A percentile compares a stretch with the other conserved stretches of the same genome.
These are phyloP conservation scores for Babesia ovis DNA, from an alignment of 169 alveolate species.

Conservation along the genomic window DNA sequence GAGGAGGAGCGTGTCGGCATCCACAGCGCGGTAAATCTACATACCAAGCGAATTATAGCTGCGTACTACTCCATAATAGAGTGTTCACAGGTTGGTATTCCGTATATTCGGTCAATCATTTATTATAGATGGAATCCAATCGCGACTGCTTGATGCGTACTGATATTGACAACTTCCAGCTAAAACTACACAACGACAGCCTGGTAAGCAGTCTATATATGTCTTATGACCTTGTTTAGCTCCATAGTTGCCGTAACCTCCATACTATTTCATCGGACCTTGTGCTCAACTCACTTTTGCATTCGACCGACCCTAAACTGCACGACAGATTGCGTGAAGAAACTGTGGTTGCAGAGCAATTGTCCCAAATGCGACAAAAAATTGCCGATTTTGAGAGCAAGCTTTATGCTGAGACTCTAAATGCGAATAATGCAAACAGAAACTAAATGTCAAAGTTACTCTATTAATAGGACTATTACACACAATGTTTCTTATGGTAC, in stretches of 20 bases:
- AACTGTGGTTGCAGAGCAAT: neutral
- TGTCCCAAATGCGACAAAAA: neutral
- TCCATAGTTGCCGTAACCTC: conserved; percentile 56
- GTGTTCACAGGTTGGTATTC: conserved; percentile 52
- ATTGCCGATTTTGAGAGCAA: conserved; percentile 9
- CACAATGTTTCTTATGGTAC: too few species aligned
- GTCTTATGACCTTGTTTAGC: conserved; percentile 8
- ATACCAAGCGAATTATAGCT: conserved; percentile 57
- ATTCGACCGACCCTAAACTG: conserved; percentile 25
- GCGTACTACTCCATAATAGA: conserved; percentile 62
- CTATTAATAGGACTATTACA: neutral
- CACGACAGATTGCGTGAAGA: neutral
- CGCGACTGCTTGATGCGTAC: conserved; percentile 58
- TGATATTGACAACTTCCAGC: conserved; percentile 66
- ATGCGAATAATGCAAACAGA: neutral
- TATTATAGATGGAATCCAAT: conserved; percentile 38
- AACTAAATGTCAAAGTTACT: neutral
- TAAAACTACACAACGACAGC: conserved; percentile 59
- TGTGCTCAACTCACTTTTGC: conserved; percentile 34
- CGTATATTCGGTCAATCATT: too few species aligned
- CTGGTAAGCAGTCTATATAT: conserved; percentile 24
- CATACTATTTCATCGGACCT: conserved; percentile 62
- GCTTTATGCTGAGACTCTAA: neutral
- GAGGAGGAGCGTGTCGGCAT: conserved; percentile 68
- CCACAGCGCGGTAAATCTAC: conserved; percentile 54